Conservation (phyloP, 345 rosid genomes). For the Limnanthes douglasii region DNA sequence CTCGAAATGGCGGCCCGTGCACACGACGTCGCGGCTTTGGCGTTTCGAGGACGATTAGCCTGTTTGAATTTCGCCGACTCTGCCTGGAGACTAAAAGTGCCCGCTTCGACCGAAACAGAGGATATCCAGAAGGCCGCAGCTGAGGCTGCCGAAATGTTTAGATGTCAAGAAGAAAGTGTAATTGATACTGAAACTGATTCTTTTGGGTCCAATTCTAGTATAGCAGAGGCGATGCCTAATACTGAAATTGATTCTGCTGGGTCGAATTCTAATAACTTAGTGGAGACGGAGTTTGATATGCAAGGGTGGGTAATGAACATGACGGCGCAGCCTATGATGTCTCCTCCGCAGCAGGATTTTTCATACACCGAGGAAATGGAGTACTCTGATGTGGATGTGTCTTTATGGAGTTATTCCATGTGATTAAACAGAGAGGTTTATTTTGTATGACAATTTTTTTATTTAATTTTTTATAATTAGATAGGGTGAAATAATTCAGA, state of each 20-base stretch:
- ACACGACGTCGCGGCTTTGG: slow-evolving; percentile 74
- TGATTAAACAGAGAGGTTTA: too few relatives aligned
- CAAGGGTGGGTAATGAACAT: slow-evolving; percentile 39
- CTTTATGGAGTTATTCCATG: slow-evolving; percentile 48
- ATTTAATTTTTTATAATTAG: too few relatives aligned
- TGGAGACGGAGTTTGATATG: slow-evolving; percentile 51
- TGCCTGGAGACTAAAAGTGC: slow-evolving; percentile 54
- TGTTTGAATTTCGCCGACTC: slow-evolving; percentile 94
- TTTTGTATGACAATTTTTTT: too few relatives aligned
- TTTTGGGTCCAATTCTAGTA: slow-evolving; percentile 7
- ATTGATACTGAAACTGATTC: too few relatives aligned
- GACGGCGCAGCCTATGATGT: slow-evolving; percentile 79
- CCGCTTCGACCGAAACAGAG: slow-evolving; percentile 39
- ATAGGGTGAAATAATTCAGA: too few relatives aligned
- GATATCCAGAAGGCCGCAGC: slow-evolving; percentile 73
- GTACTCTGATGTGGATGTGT: slow-evolving; percentile 23
- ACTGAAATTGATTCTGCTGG: too few relatives aligned
- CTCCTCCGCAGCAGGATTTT: slow-evolving; percentile 50
- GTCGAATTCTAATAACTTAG: not conserved
- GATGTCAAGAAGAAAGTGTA: too few relatives aligned
- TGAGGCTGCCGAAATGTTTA: too few relatives aligned
- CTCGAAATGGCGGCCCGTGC: slow-evolving; percentile 94
- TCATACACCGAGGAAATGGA: slow-evolving; percentile 12
- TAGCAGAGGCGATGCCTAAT: not conserved
- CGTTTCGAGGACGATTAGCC: slow-evolving; percentile 57